Conservation (phyloP, 2,329 filamentous ascomycete genomes). For the Pestalotiopsis fici region DNA sequence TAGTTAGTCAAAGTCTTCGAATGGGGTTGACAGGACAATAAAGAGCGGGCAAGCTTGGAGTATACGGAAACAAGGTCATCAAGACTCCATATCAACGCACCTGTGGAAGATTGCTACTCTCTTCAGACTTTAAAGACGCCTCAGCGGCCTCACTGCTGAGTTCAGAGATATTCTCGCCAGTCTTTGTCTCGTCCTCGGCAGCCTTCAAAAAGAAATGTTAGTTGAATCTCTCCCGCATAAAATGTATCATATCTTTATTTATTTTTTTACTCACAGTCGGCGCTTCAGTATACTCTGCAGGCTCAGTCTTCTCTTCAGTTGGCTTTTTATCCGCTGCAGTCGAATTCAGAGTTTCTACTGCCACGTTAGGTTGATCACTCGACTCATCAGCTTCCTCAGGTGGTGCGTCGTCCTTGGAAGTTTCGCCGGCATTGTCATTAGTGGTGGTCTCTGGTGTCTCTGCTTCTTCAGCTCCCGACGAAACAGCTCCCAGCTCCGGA, state of each 20-base stretch:
- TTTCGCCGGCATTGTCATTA: not conserved
- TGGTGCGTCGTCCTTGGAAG: not conserved
- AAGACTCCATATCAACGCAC: not conserved
- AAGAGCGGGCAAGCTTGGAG: not conserved
- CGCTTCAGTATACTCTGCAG: not conserved
- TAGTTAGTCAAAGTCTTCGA: not conserved
- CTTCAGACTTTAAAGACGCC: not conserved
- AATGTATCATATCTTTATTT: no score
- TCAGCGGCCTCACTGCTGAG: not conserved
- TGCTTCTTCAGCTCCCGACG: not conserved
- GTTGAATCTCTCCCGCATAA: not conserved
- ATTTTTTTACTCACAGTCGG: not conserved
- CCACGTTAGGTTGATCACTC: not conserved
- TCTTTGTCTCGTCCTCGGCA: not conserved
- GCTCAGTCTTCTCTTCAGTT: not conserved
- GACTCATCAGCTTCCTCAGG: not conserved
- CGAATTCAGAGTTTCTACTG: not conserved
- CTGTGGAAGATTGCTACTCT: not conserved
- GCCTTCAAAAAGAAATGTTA: not conserved
- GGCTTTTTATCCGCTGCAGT: not conserved
- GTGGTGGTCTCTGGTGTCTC: not conserved
- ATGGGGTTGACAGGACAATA: not conserved
- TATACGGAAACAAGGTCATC: no score
- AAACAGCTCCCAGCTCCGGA: not conserved
- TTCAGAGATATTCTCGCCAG: not conserved